Evolutionary conservation across 2,329 filamentous ascomycete genomes (phyloP).

Genomic region (Curvularia eragrostidis): DNA sequence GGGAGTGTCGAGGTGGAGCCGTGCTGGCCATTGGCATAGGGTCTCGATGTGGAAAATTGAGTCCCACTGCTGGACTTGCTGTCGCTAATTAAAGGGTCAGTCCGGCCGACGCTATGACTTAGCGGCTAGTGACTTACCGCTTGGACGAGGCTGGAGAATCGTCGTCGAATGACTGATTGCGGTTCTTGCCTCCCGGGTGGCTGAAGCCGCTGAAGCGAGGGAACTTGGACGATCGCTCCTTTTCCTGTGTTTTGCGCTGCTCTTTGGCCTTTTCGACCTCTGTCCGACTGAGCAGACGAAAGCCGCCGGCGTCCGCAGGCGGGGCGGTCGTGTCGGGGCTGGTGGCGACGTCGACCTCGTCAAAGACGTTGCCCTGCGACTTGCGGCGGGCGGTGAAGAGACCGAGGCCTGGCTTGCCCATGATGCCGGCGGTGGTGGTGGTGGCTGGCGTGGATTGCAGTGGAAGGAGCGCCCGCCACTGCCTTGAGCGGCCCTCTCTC

Average conservation of each 20-base stretch:
- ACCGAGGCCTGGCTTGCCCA: constrained; percentile 43
- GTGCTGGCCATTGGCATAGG: constrained; percentile 47
- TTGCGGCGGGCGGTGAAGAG: constrained; percentile 47
- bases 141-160: constrained; percentile 47
- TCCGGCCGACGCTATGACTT: constrained; percentile 32
- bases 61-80: constrained; percentile 52
- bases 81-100: constrained; percentile 44
- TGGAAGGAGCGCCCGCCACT: constrained; percentile 19
- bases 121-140: constrained; percentile 40
- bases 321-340: constrained; percentile 33
- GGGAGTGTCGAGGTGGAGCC: constrained; percentile 50
- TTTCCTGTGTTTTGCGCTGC: constrained; percentile 39
- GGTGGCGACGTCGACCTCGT: constrained; percentile 31
- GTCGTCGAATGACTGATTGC: constrained; percentile 47
- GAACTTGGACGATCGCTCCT: constrained; percentile 43
- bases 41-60: constrained; percentile 42
- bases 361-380: constrained; percentile 47
- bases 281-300: constrained; percentile 44
- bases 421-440: constrained; percentile 14
- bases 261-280: constrained; percentile 41
- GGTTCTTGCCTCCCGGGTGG: constrained; percentile 37
- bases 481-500: constrained; percentile 30
- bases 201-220: constrained; percentile 45
- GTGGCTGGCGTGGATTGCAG: background rate
- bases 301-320: constrained; percentile 36